phyloP scores from a whole-genome alignment of 331 rosid species.

The Quercus tomentella region DNA sequence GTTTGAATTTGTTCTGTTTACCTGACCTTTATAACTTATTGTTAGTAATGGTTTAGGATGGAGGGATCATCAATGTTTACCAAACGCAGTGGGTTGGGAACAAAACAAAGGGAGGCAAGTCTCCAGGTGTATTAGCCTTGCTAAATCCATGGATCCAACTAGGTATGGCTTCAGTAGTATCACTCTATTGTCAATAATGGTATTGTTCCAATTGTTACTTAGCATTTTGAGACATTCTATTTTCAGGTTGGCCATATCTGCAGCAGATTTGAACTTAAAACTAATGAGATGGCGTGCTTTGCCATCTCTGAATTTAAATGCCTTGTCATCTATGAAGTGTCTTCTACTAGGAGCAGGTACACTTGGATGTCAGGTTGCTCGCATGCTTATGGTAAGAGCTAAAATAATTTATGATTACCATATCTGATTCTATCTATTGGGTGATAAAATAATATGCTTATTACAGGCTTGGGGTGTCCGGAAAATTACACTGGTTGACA shows the following conservation, averaged over 20 bases:
- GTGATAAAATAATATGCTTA: constrained; percentile 3
- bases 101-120: constrained; percentile 63
- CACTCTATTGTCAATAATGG: not conserved
- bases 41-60: constrained; percentile 39
- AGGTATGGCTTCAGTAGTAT: constrained; percentile 39
- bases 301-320: constrained; percentile 71
- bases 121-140: constrained; percentile 80
- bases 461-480: constrained; percentile 75
- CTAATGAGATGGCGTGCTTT: constrained; percentile 99
- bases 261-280: constrained; percentile 97
- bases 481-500: constrained; percentile 76
- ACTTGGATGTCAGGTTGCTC: constrained; percentile 99
- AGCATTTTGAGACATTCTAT: constrained; percentile 7
- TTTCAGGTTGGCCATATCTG: constrained; percentile 91
- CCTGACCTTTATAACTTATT: not conserved
- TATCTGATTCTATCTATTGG: constrained; percentile 1
- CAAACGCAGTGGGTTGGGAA: constrained; percentile 94
- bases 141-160: constrained; percentile 92
- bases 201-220: not conserved
- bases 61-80: constrained; percentile 38
- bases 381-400: constrained; percentile 92
- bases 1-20: constrained; percentile 8
- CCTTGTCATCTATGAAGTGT: constrained; percentile 80
- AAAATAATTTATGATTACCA: not conserved
- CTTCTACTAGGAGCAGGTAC: constrained; percentile 98